Evolutionary conservation across 108 stramenopile genomes (phyloP).

Genomic region (Skeletonema potamos): DNA sequence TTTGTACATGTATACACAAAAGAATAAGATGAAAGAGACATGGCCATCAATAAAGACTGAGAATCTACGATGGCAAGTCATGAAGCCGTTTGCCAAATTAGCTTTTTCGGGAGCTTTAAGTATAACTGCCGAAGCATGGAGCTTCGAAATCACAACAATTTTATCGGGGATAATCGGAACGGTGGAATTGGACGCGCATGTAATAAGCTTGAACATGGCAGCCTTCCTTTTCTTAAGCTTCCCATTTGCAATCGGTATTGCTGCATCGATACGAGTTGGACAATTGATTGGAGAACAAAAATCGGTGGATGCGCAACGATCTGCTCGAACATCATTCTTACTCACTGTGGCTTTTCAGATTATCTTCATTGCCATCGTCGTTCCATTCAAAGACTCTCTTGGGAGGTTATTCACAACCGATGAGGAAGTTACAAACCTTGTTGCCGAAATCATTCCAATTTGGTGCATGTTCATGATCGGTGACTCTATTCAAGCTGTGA

Average conservation of each 20-base stretch:
- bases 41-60: constrained; percentile 25
- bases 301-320: constrained; percentile 23
- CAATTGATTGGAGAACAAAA: constrained; percentile 41
- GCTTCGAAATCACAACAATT: constrained; percentile 50
- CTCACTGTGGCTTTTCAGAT: constrained; percentile 11
- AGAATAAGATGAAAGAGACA: constrained; percentile 15
- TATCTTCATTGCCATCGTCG: constrained; percentile 6
- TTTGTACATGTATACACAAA: constrained; percentile 23
- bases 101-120: constrained; percentile 38
- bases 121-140: constrained; percentile 43
- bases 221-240: constrained; percentile 42
- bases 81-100: constrained; percentile 25
- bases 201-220: constrained; percentile 37
- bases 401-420: constrained; percentile 34
- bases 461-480: constrained; percentile 45
- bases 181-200: constrained; percentile 38
- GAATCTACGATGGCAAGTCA: constrained; percentile 7
- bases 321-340: constrained; percentile 7
- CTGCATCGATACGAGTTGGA: constrained; percentile 47
- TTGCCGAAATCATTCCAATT: constrained; percentile 25
- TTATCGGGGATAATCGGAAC: constrained; percentile 45
- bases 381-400: constrained; percentile 10
- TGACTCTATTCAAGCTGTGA: constrained; percentile 34
- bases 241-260: constrained; percentile 48
- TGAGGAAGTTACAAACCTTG: constrained; percentile 26